Base-by-base conservation (phyloP, 352 stramenopile genomes). In the Phytophthora melonis region DNA sequence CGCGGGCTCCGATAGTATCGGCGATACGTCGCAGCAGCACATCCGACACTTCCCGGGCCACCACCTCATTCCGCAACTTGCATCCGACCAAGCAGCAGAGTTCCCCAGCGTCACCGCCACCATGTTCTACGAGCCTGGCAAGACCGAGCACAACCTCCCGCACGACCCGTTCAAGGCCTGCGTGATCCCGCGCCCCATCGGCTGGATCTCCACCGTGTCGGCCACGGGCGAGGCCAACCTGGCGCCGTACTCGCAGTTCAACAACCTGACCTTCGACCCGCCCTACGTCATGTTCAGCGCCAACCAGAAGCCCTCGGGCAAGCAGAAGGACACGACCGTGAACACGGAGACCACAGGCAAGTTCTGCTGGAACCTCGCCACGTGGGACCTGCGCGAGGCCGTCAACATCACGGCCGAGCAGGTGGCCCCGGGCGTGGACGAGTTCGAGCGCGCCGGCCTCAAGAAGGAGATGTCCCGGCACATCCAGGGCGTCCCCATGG, bases 251-350 rank as follows among this genome's bases (percentile, higher is more conserved):
- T 79, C 72, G 61, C 68, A 76, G 57, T 79, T 79, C 68, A 79
- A 79, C 68, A 75, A 76, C 72, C 19, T 79, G 53, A 75, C 67
- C 25, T 76, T 77, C 59, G 73, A 79, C 19, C 73, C 68, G 9
- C 73, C 73, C 8, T 77, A 77, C 59, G 68, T 79, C 63, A 79
- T 79, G 73, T 79, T 79, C 59, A 77, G 68, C 23, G 68, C 68
- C 18, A 79, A 79, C 68, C 73, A 77, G 63, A 79, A 68, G 68
- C 72, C 72, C 11, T 73, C 67, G 25, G 72, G 72, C 25, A 47
- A 61, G 36, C 68, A 77, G 59, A 79, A 79, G 62, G 73, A 79
- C 49, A 79, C 73, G 54, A 61, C 59, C 1, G 73, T 77, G 21
- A 79, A 77, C 53, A 74, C 68, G 0, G 68, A 77, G 63, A 68